Evolutionary conservation across 805 yeast species (phyloP).

Genomic region (Saccharomyces mikatae): DNA sequence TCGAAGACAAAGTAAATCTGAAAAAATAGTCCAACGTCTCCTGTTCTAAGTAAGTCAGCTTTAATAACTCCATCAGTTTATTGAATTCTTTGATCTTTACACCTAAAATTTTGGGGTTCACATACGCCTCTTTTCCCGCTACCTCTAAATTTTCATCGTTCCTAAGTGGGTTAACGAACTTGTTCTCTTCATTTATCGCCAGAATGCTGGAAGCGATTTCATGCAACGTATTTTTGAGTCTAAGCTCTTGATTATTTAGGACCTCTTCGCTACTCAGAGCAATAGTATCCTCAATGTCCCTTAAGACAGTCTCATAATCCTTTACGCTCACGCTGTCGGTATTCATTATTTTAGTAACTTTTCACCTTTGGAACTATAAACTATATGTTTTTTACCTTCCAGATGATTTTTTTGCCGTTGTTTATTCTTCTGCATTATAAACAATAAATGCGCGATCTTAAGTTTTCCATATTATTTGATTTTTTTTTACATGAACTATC

Average conservation of each 20-base stretch:
- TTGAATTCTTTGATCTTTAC: constrained; percentile 16
- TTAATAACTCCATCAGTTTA: constrained; percentile 17
- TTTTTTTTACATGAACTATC: too few relatives aligned
- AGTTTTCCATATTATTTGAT: neutral
- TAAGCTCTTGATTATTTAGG: constrained; percentile 17
- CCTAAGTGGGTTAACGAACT: constrained; percentile 8
- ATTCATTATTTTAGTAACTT: neutral
- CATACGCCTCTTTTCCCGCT: neutral
- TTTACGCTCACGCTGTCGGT: neutral
- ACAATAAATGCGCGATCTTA: neutral
- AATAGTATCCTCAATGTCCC: constrained; percentile 9
- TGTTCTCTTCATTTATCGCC: constrained; percentile 17
- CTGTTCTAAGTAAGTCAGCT: constrained; percentile 24
- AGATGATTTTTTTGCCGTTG: neutral
- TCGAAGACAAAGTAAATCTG: constrained; percentile 23
- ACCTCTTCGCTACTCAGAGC: constrained; percentile 13
- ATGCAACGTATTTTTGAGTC: constrained; percentile 10
- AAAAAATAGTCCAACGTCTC: constrained; percentile 28
- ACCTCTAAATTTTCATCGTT: neutral
- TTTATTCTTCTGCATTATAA: neutral
- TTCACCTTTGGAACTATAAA: neutral
- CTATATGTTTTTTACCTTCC: neutral
- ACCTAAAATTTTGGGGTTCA: constrained; percentile 10
- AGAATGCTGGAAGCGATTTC: constrained; percentile 19
- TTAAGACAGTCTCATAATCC: constrained; percentile 7